Conservation (phyloP, 192 early-diverging fungal genomes). For the Phlyctochytrium bullatum region DNA sequence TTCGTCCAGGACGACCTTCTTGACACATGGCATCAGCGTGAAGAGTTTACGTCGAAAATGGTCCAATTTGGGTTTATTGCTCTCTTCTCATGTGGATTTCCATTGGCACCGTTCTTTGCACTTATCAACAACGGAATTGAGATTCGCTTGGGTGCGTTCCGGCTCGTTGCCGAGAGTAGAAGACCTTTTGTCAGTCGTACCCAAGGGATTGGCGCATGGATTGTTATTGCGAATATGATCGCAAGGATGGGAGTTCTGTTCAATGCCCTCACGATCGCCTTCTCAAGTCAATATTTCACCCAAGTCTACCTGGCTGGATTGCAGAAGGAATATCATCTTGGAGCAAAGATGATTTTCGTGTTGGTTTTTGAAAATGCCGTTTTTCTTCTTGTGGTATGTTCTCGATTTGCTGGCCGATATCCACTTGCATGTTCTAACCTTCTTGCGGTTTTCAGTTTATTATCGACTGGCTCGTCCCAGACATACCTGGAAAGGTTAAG, state of each 20-base stretch:
- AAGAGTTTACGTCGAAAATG: slow-evolving; percentile 28
- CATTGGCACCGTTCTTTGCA: slow-evolving; percentile 67
- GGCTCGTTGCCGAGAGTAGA: slow-evolving; percentile 22
- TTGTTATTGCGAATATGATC: slow-evolving; percentile 2
- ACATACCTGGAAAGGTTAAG: slow-evolving; percentile 27
- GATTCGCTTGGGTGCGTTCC: slow-evolving; percentile 55
- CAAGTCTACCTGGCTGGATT: slow-evolving; percentile 8
- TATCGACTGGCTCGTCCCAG: slow-evolving; percentile 25
- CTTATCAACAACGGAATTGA: slow-evolving; percentile 58
- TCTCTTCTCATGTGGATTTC: slow-evolving; percentile 65
- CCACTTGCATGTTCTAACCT: slow-evolving; percentile 12
- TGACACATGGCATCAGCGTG: slow-evolving; percentile 7
- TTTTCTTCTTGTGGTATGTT: slow-evolving; percentile 13
- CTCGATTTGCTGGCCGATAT: slow-evolving; percentile 4
- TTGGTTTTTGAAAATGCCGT: slow-evolving; percentile 36
- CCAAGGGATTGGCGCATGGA: slow-evolving; percentile 27
- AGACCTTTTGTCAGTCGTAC: slow-evolving; percentile 26
- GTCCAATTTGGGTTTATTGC: slow-evolving; percentile 71
- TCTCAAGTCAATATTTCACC: slow-evolving; percentile 29
- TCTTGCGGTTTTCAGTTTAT: slow-evolving; percentile 10
- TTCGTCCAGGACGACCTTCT: slow-evolving; percentile 17
- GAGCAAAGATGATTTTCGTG: slow-evolving; percentile 33
- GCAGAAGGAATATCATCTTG: slow-evolving; percentile 15
- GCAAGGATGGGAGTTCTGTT: slow-evolving; percentile 18
- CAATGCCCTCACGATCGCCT: slow-evolving; percentile 41